phyloP scores from a whole-genome alignment of 345 rosid genomes.

The Anacardium occidentale region DNA sequence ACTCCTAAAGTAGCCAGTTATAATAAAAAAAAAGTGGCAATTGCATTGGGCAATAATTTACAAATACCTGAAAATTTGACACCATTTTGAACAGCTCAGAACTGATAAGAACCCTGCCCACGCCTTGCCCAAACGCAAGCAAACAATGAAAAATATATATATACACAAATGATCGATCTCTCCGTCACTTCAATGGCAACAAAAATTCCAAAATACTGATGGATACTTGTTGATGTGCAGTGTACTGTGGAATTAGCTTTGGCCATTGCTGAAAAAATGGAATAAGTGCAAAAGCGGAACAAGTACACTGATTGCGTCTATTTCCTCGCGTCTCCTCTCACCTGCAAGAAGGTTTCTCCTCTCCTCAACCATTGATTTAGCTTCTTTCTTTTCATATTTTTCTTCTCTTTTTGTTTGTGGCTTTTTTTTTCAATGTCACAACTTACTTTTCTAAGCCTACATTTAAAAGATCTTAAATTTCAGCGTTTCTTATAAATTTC shows the following conservation, averaged over 20 bases:
- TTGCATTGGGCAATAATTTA: not conserved
- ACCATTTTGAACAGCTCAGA: not conserved
- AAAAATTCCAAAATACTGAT: not conserved
- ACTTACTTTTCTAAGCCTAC: not conserved
- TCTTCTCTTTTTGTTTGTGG: not conserved
- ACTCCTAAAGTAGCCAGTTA: too few relatives aligned
- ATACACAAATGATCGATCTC: too few relatives aligned
- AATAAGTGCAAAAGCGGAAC: slow-evolving; percentile 45
- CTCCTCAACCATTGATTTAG: not conserved
- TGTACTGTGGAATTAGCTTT: too few relatives aligned
- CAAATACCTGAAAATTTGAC: not conserved
- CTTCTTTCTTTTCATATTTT: not conserved
- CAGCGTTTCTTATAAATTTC: slow-evolving; percentile 8
- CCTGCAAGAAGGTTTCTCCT: slow-evolving; percentile 61
- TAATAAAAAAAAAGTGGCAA: too few relatives aligned
- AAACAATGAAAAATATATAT: not conserved
- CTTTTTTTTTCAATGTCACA: not conserved
- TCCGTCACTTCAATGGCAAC: too few relatives aligned
- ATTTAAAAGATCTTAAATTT: slow-evolving; percentile 15
- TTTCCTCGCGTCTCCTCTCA: slow-evolving; percentile 70
- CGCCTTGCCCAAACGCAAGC: not conserved
- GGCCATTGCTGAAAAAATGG: slow-evolving; percentile 31
- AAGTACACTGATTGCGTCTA: slow-evolving; percentile 55
- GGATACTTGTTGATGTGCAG: not conserved
- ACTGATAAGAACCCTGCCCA: not conserved